Percentiles rank a stretch among this genome's conserved stretches.
These are phyloP conservation scores for Sporisorium exsertum DNA, from an alignment of 1,284 basidiomycete species.

Conservation along the genomic window DNA sequence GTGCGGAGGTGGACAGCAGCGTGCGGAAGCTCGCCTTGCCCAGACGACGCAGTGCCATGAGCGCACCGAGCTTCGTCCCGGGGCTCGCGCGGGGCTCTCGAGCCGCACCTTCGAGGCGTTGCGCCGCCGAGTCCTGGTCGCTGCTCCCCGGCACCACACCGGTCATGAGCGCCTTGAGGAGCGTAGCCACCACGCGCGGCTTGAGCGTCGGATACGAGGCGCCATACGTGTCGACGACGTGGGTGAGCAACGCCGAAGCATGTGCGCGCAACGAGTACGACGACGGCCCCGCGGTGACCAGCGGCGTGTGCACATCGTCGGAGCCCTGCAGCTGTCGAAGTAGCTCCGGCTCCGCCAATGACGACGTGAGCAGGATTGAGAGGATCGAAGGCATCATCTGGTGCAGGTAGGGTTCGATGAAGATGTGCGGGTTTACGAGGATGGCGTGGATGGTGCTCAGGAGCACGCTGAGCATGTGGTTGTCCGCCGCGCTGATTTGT, in stretches of 20 bases:
- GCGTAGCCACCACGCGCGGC: constrained; percentile 90
- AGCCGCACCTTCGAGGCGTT: constrained; percentile 14
- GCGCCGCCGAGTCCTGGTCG: constrained; percentile 39
- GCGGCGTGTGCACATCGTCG: constrained; percentile 29
- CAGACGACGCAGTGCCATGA: constrained; percentile 60
- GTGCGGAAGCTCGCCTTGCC: constrained; percentile 61
- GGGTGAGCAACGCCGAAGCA: constrained; percentile 77
- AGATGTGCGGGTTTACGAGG: constrained; percentile 79
- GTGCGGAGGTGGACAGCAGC: constrained; percentile 44
- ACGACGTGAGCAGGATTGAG: constrained; percentile 87
- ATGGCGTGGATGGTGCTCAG: constrained; percentile 62
- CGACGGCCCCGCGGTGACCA: constrained; percentile 37
- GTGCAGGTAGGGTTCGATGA: constrained; percentile 94
- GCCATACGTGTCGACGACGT: constrained; percentile 77
- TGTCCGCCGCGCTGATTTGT: constrained; percentile 42
- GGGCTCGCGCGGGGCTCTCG: constrained; percentile 43
- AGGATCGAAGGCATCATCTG: constrained; percentile 94
- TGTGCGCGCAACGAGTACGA: constrained; percentile 53
- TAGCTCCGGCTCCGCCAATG: constrained; percentile 72
- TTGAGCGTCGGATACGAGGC: constrained; percentile 82
- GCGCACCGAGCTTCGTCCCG: constrained; percentile 64
- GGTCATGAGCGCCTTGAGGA: constrained; percentile 84
- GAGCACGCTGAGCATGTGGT: constrained; percentile 59
- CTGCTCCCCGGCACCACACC: constrained; percentile 33
- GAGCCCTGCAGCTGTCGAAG: constrained; percentile 20